Conservation (phyloP, 2,329 filamentous ascomycete genomes). For the Monilinia fructigena region DNA sequence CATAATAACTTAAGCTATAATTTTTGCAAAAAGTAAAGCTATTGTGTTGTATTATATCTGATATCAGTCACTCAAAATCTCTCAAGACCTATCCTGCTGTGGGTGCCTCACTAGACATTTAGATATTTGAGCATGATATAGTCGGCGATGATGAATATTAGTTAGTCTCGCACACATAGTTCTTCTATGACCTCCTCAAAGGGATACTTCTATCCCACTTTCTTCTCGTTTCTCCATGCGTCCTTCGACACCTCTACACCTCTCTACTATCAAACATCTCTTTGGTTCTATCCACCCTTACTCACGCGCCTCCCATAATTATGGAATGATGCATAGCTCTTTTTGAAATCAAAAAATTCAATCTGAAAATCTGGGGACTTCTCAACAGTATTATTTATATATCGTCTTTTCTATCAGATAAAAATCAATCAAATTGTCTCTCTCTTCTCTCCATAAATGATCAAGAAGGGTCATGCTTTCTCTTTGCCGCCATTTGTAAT, state of each 20-base stretch:
- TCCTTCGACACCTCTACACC: not conserved
- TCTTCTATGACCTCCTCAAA: not conserved
- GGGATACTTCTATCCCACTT: not conserved
- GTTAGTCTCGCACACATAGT: not conserved
- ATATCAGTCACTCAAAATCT: not conserved
- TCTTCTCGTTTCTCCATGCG: too few species aligned
- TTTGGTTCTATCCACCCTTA: conserved; percentile 2
- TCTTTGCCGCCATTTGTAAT: not conserved
- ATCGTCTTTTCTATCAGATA: not conserved
- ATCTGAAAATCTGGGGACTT: not conserved
- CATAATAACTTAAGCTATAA: too few species aligned
- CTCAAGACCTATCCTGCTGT: too few species aligned
- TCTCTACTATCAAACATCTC: not conserved
- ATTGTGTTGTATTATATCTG: too few species aligned
- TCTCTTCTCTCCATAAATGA: not conserved
- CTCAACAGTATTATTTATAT: not conserved
- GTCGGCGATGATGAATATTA: not conserved
- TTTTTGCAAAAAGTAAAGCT: too few species aligned
- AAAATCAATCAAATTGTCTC: not conserved
- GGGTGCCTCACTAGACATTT: too few species aligned
- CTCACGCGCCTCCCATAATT: not conserved
- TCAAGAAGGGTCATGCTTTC: not conserved
- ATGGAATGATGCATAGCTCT: not conserved
- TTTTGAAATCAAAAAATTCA: not conserved
- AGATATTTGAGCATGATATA: too few species aligned